Percentiles rank a stretch among this genome's conserved stretches.
Conservation (phyloP, 2,329 filamentous ascomycete genomes). For the Laburnicola sp. region DNA sequence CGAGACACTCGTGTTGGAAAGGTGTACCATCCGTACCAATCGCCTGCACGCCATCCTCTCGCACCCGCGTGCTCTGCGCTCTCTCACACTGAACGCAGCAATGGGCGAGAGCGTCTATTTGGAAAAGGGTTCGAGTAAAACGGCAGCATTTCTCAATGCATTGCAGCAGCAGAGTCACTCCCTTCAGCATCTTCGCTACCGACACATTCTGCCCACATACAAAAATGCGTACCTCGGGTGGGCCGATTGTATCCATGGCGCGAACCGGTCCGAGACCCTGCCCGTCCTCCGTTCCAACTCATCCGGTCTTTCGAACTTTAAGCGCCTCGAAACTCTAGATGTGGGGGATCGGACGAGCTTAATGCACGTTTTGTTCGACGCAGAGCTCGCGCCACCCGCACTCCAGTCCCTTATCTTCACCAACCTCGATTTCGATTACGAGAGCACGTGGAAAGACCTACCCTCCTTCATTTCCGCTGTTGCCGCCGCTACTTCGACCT, state of each 20-base stretch:
- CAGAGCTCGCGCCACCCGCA: background rate
- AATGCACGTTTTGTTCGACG: background rate
- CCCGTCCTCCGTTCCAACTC: background rate
- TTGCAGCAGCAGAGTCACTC: background rate
- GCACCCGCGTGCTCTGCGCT: conserved; percentile 3
- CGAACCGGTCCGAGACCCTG: background rate
- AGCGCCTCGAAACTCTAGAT: background rate
- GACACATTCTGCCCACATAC: background rate
- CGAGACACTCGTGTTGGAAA: conserved; percentile 4
- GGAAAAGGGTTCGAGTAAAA: too few relatives aligned
- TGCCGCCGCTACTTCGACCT: background rate
- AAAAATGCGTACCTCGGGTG: too few relatives aligned
- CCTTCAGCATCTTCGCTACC: background rate
- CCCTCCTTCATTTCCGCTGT: background rate
- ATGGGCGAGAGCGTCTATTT: too few relatives aligned
- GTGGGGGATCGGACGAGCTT: background rate
- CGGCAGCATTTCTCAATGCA: background rate
- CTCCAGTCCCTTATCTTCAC: background rate
- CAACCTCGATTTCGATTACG: background rate
- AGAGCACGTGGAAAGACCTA: background rate
- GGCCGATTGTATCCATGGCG: too few relatives aligned
- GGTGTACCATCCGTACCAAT: background rate
- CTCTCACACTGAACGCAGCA: background rate
- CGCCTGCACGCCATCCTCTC: conserved; percentile 2
- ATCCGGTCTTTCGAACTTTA: background rate